phyloP scores from a whole-genome alignment of 129 eudicot species.

The Kitagawia praeruptora region DNA sequence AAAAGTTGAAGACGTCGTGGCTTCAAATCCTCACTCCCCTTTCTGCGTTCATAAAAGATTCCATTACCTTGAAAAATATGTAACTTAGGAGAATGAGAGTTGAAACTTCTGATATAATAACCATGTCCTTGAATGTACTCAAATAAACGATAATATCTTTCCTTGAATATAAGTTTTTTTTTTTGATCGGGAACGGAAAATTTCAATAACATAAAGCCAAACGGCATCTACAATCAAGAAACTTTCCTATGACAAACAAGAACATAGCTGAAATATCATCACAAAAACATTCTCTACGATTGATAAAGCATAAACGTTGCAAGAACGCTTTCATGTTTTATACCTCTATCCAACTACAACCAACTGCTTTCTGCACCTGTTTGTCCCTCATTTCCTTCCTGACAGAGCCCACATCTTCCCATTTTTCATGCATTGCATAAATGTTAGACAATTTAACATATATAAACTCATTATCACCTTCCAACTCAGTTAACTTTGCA shows the following conservation, averaged over 20 bases:
- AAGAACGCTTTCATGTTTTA: background rate
- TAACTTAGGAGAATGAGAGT: background rate
- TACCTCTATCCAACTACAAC: constrained; percentile 59
- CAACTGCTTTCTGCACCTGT: constrained; percentile 49
- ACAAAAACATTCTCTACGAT: too few relatives aligned
- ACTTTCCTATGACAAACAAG: too few relatives aligned
- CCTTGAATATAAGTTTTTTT: background rate
- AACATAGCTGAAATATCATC: too few relatives aligned
- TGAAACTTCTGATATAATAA: background rate
- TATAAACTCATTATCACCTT: constrained; percentile 49
- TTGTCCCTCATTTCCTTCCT: constrained; percentile 56
- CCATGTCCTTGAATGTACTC: background rate
- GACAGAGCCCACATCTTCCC: constrained; percentile 47
- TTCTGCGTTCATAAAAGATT: too few relatives aligned
- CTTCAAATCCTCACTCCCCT: too few relatives aligned
- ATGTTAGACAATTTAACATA: constrained; percentile 64
- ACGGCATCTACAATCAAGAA: too few relatives aligned
- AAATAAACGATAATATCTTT: background rate
- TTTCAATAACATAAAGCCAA: too few relatives aligned
- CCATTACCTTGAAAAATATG: background rate
- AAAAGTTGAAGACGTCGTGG: too few relatives aligned
- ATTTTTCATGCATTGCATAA: constrained; percentile 42
- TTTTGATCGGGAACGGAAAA: too few relatives aligned
- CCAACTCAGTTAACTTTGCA: constrained; percentile 47
- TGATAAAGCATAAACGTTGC: too few relatives aligned